phyloP scores from a whole-genome alignment of 139 green algal species.

The Desmodesmus armatus region DNA sequence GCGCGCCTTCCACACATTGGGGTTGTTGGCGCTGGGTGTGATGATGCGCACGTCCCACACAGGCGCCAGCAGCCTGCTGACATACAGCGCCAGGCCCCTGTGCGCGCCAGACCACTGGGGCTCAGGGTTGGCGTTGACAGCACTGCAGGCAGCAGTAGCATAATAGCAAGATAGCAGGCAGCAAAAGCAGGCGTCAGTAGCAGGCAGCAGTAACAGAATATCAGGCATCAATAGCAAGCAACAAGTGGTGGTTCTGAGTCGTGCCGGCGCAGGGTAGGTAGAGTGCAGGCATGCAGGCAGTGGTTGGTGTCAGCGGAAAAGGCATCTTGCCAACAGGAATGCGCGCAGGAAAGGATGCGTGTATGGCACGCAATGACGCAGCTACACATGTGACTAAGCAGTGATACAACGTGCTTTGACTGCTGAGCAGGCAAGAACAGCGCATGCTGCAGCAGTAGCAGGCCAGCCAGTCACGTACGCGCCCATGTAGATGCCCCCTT shows the following conservation, averaged over 20 bases:
- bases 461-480: constrained; percentile 44
- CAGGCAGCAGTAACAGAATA: too few species aligned
- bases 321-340: too few species aligned
- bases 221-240: too few species aligned
- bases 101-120: constrained; percentile 85
- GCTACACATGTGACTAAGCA: background rate
- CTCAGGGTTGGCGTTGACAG: constrained; percentile 76
- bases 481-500: constrained; percentile 81
- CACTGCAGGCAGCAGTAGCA: constrained; percentile 30
- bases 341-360: too few species aligned
- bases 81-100: constrained; percentile 83
- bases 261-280: too few species aligned
- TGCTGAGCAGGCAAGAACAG: background rate
- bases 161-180: too few species aligned
- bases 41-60: constrained; percentile 83
- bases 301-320: too few species aligned
- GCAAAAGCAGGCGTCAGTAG: too few species aligned
- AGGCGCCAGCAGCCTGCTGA: constrained; percentile 77
- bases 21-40: constrained; percentile 32
- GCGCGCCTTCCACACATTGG: constrained; percentile 40
- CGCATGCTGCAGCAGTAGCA: background rate
- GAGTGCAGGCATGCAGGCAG: too few species aligned
- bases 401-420: background rate
- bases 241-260: too few species aligned
- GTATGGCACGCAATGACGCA: background rate